Conservation (phyloP, 129 eudicot species). For the Centrapalus pauciflorus region DNA sequence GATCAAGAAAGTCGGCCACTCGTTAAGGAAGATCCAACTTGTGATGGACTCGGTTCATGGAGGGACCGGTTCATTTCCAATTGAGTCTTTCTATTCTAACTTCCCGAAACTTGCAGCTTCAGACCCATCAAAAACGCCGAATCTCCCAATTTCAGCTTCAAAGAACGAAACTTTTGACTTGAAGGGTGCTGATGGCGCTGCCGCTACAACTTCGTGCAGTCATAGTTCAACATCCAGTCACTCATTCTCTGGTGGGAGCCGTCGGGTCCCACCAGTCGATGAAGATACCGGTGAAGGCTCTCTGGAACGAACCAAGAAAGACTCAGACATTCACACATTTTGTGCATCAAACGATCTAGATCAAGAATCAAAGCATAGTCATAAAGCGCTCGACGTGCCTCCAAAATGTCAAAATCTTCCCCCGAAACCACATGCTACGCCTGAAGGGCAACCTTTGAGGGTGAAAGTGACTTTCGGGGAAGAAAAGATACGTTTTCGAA, state of each 20-base stretch:
- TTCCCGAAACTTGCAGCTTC: slow-evolving; percentile 79
- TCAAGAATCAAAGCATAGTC: slow-evolving; percentile 44
- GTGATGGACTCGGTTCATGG: slow-evolving; percentile 93
- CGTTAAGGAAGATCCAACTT: slow-evolving; percentile 74
- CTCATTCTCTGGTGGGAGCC: slow-evolving; percentile 59
- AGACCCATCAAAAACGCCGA: slow-evolving; percentile 33
- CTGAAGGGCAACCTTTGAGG: slow-evolving; percentile 39
- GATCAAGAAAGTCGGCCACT: slow-evolving; percentile 97
- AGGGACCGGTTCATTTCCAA: slow-evolving; percentile 59
- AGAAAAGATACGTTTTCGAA: slow-evolving; percentile 73
- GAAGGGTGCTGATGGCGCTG: slow-evolving; percentile 30
- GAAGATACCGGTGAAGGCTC: slow-evolving; percentile 23
- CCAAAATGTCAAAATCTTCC: slow-evolving; percentile 24
- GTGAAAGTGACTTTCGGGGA: slow-evolving; percentile 76
- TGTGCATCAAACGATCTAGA: slow-evolving; percentile 32
- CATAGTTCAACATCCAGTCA: slow-evolving; percentile 68
- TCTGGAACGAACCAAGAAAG: slow-evolving; percentile 46
- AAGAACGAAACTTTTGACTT: slow-evolving; percentile 18
- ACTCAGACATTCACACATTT: slow-evolving; percentile 30
- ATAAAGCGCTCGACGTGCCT: slow-evolving; percentile 32
- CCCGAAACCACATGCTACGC: slow-evolving; percentile 24
- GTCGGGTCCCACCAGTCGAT: neutral
- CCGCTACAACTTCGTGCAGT: slow-evolving; percentile 61
- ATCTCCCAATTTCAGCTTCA: slow-evolving; percentile 35
- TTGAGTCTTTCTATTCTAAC: slow-evolving; percentile 74